phyloP scores from a whole-genome alignment of 805 yeast species.

The Candida parachauliodes region DNA sequence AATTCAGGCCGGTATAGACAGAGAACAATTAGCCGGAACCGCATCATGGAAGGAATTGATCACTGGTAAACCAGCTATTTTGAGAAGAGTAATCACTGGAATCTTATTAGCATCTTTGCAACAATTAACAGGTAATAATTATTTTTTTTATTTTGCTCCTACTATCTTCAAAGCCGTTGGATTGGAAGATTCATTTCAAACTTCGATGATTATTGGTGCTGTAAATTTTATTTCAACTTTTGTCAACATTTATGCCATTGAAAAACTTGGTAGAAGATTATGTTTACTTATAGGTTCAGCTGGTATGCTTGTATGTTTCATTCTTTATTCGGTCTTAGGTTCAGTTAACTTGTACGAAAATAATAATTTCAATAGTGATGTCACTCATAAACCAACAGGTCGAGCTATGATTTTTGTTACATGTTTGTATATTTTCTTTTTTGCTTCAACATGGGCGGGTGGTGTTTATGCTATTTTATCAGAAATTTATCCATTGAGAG shows the following conservation, averaged over 20 bases:
- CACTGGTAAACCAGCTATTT: slow-evolving; percentile 61
- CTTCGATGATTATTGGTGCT: slow-evolving; percentile 52
- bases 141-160: slow-evolving; percentile 61
- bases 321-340: slow-evolving; percentile 61
- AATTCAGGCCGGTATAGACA: slow-evolving; percentile 58
- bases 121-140: slow-evolving; percentile 60
- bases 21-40: slow-evolving; percentile 58
- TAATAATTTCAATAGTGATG: slow-evolving; percentile 38
- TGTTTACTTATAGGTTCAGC: slow-evolving; percentile 43
- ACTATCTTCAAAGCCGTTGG: slow-evolving; percentile 53
- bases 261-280: slow-evolving; percentile 46
- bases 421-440: slow-evolving; percentile 60
- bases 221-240: slow-evolving; percentile 56
- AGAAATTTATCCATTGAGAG: slow-evolving; percentile 66
- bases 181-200: slow-evolving; percentile 49
- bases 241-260: slow-evolving; percentile 48
- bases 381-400: slow-evolving; percentile 47
- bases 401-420: slow-evolving; percentile 61
- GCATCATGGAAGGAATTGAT: slow-evolving; percentile 65
- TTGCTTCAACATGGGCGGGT: slow-evolving; percentile 78
- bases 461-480: slow-evolving; percentile 63
- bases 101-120: slow-evolving; percentile 55
- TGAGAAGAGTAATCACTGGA: slow-evolving; percentile 55
- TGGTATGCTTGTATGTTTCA: slow-evolving; percentile 53
- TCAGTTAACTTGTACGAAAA: slow-evolving; percentile 42